Evolutionary conservation across 73 alveolate species (phyloP).

Genomic region (Tetrahymena thermophila): DNA sequence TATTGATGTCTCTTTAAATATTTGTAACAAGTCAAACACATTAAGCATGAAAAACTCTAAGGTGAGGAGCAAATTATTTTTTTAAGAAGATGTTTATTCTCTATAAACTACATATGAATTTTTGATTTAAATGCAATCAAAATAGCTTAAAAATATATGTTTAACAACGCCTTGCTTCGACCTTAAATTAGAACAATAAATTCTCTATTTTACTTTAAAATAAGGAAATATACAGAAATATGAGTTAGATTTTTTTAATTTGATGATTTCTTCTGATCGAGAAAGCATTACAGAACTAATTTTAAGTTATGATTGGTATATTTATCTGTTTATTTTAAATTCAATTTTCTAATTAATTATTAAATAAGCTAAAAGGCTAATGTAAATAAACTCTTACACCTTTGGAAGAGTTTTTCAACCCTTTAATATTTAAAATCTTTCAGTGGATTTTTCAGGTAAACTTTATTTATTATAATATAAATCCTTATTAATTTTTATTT

Average conservation of each 20-base stretch:
- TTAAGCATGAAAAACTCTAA: neutral
- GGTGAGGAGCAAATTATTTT: neutral
- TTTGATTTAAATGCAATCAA: neutral
- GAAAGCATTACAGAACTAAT: neutral
- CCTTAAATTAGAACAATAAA: neutral
- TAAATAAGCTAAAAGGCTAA: neutral
- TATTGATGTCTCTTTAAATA: neutral
- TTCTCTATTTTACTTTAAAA: neutral
- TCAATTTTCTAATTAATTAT: too few relatives aligned
- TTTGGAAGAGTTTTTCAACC: neutral
- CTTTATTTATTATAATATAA: too few relatives aligned
- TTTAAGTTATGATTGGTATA: neutral
- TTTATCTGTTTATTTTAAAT: too few relatives aligned
- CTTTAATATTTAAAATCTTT: neutral
- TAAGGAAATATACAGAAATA: neutral
- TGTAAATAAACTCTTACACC: neutral
- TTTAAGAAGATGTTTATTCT: neutral
- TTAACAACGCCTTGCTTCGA: neutral
- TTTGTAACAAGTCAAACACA: neutral
- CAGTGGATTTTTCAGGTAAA: neutral
- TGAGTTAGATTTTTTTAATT: neutral
- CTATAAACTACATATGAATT: neutral
- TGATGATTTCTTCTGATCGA: neutral
- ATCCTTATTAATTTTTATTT: too few relatives aligned
- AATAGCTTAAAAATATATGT: neutral